Evolutionary conservation across 2,329 filamentous ascomycete genomes (phyloP).

Genomic region (Nemania serpens): DNA sequence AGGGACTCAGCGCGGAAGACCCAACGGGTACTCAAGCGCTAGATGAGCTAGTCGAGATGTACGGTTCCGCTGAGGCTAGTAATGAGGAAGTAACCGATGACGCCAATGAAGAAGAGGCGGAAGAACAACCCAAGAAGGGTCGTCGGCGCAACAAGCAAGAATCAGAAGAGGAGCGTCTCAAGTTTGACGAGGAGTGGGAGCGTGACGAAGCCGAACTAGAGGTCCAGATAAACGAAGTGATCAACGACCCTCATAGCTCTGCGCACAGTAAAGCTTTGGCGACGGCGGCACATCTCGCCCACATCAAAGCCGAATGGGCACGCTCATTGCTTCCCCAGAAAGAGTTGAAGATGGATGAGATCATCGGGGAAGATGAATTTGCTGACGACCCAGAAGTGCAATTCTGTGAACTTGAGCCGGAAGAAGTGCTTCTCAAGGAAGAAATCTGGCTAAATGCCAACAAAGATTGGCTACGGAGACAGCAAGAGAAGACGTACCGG

Average conservation of each 20-base stretch:
- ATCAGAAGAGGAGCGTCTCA: constrained; percentile 48
- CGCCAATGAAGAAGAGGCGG: constrained; percentile 45
- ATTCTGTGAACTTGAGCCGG: constrained; percentile 74
- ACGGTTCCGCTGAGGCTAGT: constrained; percentile 41
- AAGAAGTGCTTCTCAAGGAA: constrained; percentile 83
- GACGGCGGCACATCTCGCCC: constrained; percentile 59
- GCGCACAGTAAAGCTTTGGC: constrained; percentile 63
- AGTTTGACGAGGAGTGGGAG: constrained; percentile 66
- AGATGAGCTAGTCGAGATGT: constrained; percentile 46
- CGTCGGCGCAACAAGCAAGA: constrained; percentile 23
- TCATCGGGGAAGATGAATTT: constrained; percentile 81
- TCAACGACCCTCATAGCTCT: constrained; percentile 62
- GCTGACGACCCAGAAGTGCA: constrained; percentile 86
- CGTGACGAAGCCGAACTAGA: constrained; percentile 69
- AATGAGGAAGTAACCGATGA: constrained; percentile 38
- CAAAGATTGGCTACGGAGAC: constrained; percentile 86
- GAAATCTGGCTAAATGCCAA: constrained; percentile 94
- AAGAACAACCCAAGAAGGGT: constrained; percentile 19
- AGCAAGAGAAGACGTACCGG: constrained; percentile 82
- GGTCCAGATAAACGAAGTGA: constrained; percentile 70
- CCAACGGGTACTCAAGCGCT: constrained; percentile 48
- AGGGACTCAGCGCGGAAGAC: constrained; percentile 39
- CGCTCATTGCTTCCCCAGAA: constrained; percentile 53
- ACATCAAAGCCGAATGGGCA: constrained; percentile 57
- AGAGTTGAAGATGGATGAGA: constrained; percentile 61